Conservation (phyloP, 176 grass and related monocot species). For the Avena eriantha region DNA sequence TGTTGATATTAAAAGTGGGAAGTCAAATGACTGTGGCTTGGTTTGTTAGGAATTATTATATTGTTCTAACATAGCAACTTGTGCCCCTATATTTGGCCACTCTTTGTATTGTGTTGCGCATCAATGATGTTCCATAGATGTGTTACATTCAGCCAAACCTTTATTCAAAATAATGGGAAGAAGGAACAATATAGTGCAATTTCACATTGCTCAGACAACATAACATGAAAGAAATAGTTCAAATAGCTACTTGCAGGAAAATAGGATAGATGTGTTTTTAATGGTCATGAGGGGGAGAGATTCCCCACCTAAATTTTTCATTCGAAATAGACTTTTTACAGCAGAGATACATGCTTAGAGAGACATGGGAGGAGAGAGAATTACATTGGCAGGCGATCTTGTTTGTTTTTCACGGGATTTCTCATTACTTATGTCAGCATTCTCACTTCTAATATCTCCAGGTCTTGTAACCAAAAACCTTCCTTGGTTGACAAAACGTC, state of each 20-base stretch:
- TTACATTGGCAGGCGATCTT: too few species aligned
- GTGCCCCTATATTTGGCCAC: slow-evolving; percentile 19
- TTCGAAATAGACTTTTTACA: too few species aligned
- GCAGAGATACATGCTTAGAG: too few species aligned
- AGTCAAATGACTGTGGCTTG: slow-evolving; percentile 23
- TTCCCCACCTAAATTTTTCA: too few species aligned
- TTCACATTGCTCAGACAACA: slow-evolving; percentile 7
- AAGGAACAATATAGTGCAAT: not conserved
- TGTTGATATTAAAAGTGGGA: slow-evolving; percentile 34
- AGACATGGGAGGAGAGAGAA: too few species aligned
- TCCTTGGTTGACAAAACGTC: too few species aligned
- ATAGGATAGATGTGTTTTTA: not conserved
- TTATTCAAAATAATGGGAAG: not conserved
- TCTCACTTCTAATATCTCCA: too few species aligned
- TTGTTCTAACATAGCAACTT: slow-evolving; percentile 40
- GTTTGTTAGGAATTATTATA: slow-evolving; percentile 53
- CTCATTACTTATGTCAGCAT: too few species aligned
- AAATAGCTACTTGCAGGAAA: not conserved
- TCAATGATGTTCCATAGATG: slow-evolving; percentile 10
- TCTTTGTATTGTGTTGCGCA: slow-evolving; percentile 28
- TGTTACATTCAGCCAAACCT: not conserved
- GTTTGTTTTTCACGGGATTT: too few species aligned
- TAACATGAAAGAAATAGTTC: not conserved
- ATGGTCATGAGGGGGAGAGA: too few species aligned
- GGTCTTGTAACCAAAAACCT: too few species aligned